Percentiles rank a stretch among this genome's conserved stretches.
These are phyloP conservation scores for Mycosphaerella arachidis DNA, from an alignment of 2,329 filamentous ascomycete genomes.

Conservation along the genomic window DNA sequence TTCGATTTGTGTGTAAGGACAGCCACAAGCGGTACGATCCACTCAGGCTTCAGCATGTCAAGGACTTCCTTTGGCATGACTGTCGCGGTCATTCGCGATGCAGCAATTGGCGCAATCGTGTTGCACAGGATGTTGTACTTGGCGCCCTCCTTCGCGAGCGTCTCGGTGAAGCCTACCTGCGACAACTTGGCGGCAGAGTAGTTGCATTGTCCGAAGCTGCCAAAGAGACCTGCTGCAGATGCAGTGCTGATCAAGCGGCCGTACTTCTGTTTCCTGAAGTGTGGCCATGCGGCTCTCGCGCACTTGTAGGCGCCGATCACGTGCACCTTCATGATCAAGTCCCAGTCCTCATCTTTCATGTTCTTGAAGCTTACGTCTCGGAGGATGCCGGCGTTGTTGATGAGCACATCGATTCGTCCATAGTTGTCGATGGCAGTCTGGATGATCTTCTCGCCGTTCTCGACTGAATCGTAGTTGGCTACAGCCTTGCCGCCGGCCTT, in stretches of 20 bases:
- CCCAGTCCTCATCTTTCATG: constrained; percentile 96
- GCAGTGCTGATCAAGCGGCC: constrained; percentile 94
- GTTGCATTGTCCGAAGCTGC: constrained; percentile 92
- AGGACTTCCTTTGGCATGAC: constrained; percentile 93
- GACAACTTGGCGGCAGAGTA: constrained; percentile 97
- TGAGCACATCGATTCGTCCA: constrained; percentile 85
- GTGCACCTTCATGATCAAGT: constrained; percentile 88
- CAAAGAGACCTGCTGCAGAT: constrained; percentile 92
- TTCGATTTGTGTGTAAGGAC: constrained; percentile 82
- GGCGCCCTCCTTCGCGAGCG: constrained; percentile 89
- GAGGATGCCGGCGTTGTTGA: constrained; percentile 97
- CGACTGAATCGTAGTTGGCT: constrained; percentile 94
- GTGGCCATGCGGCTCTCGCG: constrained; percentile 86
- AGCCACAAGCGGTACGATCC: constrained; percentile 90
- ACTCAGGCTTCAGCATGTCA: constrained; percentile 80
- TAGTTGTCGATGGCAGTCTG: constrained; percentile 76
- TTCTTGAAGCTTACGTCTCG: constrained; percentile 98
- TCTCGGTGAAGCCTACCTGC: constrained; percentile 96
- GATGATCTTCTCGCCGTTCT: constrained; percentile 91
- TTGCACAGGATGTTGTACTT: constrained; percentile 98
- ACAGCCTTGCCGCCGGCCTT: constrained; percentile 89
- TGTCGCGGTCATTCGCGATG: constrained; percentile 91
- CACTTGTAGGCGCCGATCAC: constrained; percentile 94
- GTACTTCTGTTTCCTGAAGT: constrained; percentile 99
- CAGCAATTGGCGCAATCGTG: constrained; percentile 91